These are phyloP conservation scores for Aspergillus coremiiformis DNA, from an alignment of 495 filamentous ascomycete genomes.

Conservation along the genomic window DNA sequence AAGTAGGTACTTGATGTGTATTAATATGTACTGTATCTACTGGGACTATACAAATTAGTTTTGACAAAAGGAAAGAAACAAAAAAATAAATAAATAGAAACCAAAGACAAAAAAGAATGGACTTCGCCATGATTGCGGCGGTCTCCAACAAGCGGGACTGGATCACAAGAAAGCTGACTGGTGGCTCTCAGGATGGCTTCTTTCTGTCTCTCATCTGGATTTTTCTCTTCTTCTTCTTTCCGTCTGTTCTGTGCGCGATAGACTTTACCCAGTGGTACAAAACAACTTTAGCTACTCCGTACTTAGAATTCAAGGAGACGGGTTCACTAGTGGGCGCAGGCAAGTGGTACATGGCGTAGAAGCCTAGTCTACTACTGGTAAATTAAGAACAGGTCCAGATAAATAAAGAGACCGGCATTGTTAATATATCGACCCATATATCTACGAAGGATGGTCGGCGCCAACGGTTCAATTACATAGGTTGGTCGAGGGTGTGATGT, in stretches of 20 bases:
- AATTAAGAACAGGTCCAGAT: neutral
- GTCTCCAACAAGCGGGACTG: too few species aligned
- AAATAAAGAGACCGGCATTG: neutral
- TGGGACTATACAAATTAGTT: neutral
- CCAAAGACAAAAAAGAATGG: neutral
- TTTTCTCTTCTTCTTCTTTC: neutral
- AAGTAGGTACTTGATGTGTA: too few species aligned
- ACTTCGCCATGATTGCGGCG: too few species aligned
- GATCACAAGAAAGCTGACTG: neutral
- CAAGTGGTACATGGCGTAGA: neutral
- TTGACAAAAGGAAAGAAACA: neutral
- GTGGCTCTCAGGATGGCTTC: neutral
- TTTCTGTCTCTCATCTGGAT: too few species aligned
- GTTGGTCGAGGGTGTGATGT: neutral
- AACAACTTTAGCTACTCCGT: neutral
- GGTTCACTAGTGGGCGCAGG: neutral
- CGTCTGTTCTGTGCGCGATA: neutral
- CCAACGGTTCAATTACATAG: constrained; percentile 14
- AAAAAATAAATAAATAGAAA: too few species aligned
- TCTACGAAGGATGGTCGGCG: constrained; percentile 1
- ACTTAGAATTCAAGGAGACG: neutral
- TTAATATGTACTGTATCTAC: neutral
- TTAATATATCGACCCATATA: too few species aligned
- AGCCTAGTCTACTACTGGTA: neutral
- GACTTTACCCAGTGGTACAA: neutral